Evolutionary conservation across 805 yeast genomes (phyloP).

Genomic region (Starmera dryadoides): DNA sequence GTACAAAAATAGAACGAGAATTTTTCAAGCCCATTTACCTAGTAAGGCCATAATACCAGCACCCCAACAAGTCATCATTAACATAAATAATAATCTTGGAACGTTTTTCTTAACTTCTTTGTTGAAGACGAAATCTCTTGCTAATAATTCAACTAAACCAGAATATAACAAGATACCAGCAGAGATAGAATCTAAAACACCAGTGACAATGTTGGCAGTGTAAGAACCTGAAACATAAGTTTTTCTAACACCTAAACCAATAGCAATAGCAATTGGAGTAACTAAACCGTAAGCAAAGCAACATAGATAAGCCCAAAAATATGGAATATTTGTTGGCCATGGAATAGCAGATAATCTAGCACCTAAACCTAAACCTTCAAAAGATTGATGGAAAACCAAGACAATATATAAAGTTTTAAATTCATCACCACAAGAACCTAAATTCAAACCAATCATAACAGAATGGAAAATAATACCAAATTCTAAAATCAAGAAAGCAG

Average conservation of each 20-base stretch:
- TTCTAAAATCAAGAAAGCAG: constrained; percentile 51
- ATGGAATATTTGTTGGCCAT: constrained; percentile 38
- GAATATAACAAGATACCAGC: constrained; percentile 69
- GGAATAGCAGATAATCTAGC: constrained; percentile 54
- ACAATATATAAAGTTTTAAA: constrained; percentile 59
- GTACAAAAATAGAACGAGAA: no score
- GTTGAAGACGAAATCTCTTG: constrained; percentile 58
- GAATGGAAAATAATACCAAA: constrained; percentile 74
- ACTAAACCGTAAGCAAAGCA: constrained; percentile 46
- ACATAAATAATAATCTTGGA: constrained; percentile 32
- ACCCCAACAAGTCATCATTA: constrained; percentile 42
- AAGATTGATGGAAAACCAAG: constrained; percentile 65
- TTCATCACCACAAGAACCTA: constrained; percentile 60
- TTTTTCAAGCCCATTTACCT: constrained; percentile 74
- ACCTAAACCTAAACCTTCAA: constrained; percentile 77
- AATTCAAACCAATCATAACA: constrained; percentile 62
- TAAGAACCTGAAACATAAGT: constrained; percentile 48
- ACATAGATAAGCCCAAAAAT: constrained; percentile 45
- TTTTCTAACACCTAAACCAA: constrained; percentile 63
- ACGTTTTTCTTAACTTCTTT: constrained; percentile 32
- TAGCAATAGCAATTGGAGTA: constrained; percentile 68
- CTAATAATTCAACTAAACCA: constrained; percentile 68
- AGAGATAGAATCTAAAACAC: constrained; percentile 63
- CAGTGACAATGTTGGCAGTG: constrained; percentile 48
- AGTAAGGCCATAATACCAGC: constrained; percentile 67